Conservation (phyloP, 768 basidiomycete species). For the Pleurotus cornucopiae region DNA sequence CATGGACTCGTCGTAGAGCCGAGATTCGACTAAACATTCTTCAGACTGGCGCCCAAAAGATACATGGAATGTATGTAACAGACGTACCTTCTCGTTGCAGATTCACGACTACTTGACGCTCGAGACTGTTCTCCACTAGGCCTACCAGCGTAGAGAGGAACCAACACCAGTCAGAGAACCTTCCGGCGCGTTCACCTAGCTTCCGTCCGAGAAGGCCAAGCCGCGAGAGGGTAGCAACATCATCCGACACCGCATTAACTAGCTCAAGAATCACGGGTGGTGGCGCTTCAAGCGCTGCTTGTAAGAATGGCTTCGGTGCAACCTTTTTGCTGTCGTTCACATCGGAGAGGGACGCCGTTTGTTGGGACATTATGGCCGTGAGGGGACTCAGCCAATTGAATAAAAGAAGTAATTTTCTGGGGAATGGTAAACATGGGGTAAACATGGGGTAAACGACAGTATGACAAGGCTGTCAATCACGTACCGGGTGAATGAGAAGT, state of each 20-base stretch:
- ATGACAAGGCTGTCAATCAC: background rate
- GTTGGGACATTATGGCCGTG: slow-evolving; percentile 66
- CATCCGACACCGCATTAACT: slow-evolving; percentile 70
- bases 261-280: slow-evolving; percentile 81
- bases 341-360: slow-evolving; percentile 54
- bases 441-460: background rate
- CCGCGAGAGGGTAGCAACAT: slow-evolving; percentile 70
- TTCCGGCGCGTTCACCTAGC: slow-evolving; percentile 64
- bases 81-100: slow-evolving; percentile 58
- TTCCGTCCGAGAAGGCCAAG: slow-evolving; percentile 66
- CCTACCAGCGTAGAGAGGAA: slow-evolving; percentile 73
- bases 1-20: slow-evolving; percentile 73
- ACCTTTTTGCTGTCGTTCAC: slow-evolving; percentile 32
- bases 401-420: slow-evolving; percentile 73
- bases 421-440: background rate
- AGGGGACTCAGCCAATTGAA: slow-evolving; percentile 85
- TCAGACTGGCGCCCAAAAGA: slow-evolving; percentile 5
- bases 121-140: slow-evolving; percentile 80
- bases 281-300: slow-evolving; percentile 72
- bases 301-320: slow-evolving; percentile 54
- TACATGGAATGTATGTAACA: slow-evolving; percentile 1
- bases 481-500: slow-evolving; percentile 77
- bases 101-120: slow-evolving; percentile 64
- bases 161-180: slow-evolving; percentile 87
- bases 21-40: slow-evolving; percentile 54